Evolutionary conservation across 441 rosid genomes (phyloP).

Genomic region (Sinapis alba): DNA sequence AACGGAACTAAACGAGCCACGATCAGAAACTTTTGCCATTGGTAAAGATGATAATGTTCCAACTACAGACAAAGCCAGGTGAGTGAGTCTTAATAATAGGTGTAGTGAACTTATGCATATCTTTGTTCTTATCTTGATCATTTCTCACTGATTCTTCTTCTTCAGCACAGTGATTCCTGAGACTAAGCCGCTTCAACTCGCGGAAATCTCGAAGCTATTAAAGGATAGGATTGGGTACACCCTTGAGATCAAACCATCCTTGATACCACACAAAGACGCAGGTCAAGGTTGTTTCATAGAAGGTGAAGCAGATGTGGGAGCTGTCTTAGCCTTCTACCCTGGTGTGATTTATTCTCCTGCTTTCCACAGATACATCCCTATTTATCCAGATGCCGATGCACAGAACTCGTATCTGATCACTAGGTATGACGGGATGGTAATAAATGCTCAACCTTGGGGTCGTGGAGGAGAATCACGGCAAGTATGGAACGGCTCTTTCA

Average conservation of each 20-base stretch:
- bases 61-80: constrained; percentile 46
- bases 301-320: constrained; percentile 79
- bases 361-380: constrained; percentile 74
- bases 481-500: constrained; percentile 54
- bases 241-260: constrained; percentile 63
- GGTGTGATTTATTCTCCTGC: constrained; percentile 78
- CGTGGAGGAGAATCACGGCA: constrained; percentile 63
- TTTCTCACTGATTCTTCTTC: constrained; percentile 51
- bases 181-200: constrained; percentile 56
- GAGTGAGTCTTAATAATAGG: constrained; percentile 42
- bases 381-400: constrained; percentile 69
- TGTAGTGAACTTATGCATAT: constrained; percentile 1
- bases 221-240: constrained; percentile 72
- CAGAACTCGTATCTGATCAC: constrained; percentile 77
- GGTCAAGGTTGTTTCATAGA: constrained; percentile 75
- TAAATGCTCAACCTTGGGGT: constrained; percentile 91
- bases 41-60: constrained; percentile 21
- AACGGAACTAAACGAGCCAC: constrained; percentile 36
- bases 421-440: constrained; percentile 73
- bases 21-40: constrained; percentile 33
- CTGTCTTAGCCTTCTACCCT: constrained; percentile 81
- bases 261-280: constrained; percentile 69
- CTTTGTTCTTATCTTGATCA: constrained; percentile 7
- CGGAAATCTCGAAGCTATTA: constrained; percentile 59
- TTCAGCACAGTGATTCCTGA: constrained; percentile 74